A percentile compares a stretch with the other conserved stretches of the same genome.
These are phyloP conservation scores for Eimeria zaria DNA, from an alignment of 169 alveolate genomes.

Conservation along the genomic window DNA sequence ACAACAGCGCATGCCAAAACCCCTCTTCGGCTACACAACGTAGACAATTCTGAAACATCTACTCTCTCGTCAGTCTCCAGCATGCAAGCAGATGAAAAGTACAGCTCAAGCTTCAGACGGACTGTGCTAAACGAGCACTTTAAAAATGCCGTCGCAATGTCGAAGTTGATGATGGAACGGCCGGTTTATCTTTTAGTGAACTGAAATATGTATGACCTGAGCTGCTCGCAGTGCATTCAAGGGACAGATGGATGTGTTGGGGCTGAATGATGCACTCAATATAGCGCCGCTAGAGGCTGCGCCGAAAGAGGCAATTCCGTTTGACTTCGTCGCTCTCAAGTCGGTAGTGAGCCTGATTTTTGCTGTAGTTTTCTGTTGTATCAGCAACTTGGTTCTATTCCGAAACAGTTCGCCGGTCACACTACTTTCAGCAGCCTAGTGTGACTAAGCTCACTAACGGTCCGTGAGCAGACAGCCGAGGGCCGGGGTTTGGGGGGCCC, in stretches of 20 bases:
- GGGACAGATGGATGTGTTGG: background rate
- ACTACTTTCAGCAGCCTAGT: background rate
- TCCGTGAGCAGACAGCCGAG: conserved; percentile 30
- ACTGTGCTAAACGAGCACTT: background rate
- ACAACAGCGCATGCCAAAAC: background rate
- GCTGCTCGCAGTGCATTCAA: background rate
- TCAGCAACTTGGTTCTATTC: too few species aligned
- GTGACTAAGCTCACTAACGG: background rate
- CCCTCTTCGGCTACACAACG: background rate
- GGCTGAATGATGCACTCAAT: background rate
- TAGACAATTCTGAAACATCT: background rate
- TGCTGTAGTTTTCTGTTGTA: background rate
- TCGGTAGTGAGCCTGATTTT: background rate
- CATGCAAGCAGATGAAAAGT: background rate
- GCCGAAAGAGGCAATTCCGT: background rate
- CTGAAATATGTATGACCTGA: background rate
- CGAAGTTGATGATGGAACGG: background rate
- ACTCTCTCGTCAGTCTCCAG: background rate
- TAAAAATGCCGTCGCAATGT: background rate
- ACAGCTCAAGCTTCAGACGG: background rate
- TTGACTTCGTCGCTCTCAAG: background rate
- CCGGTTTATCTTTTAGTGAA: background rate
- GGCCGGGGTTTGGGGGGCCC: conserved; percentile 58
- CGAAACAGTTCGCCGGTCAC: background rate
- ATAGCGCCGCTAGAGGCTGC: background rate